phyloP scores from a whole-genome alignment of 306 rosid species.

The Medicago arabica region DNA sequence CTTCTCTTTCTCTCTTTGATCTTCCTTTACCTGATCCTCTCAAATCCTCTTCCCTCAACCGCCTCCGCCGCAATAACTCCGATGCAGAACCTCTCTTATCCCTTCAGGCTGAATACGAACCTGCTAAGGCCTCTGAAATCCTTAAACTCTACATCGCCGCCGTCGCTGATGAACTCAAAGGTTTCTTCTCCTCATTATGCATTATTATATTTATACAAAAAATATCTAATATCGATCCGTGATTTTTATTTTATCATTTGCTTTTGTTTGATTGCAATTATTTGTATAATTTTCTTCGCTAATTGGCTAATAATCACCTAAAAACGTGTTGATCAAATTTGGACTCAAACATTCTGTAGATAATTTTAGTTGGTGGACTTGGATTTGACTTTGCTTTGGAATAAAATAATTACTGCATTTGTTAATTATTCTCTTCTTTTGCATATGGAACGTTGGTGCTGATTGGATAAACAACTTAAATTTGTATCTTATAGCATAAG shows the following conservation, averaged over 20 bases:
- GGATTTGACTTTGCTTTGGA: conserved; percentile 13
- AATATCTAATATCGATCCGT: conserved; percentile 32
- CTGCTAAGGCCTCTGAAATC: conserved; percentile 53
- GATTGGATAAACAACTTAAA: no score
- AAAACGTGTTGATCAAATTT: conserved; percentile 30
- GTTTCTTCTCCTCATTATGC: conserved; percentile 41
- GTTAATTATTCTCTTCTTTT: conserved; percentile 20
- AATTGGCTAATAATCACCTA: background rate
- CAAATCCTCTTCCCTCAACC: conserved; percentile 60
- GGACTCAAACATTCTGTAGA: conserved; percentile 11
- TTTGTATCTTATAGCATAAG: no score
- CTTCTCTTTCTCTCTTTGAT: conserved; percentile 64
- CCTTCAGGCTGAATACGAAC: conserved; percentile 42
- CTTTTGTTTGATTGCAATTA: background rate
- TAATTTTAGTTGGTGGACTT: conserved; percentile 12
- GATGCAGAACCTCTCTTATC: conserved; percentile 38
- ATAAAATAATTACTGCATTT: background rate
- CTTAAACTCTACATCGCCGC: conserved; percentile 68
- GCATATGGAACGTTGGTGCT: background rate
- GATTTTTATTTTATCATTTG: background rate
- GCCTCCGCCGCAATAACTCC: conserved; percentile 47
- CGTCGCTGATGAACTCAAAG: conserved; percentile 78
- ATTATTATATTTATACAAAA: background rate
- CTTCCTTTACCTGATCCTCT: conserved; percentile 65
- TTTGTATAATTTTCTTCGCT: conserved; percentile 17